phyloP scores from a whole-genome alignment of 495 filamentous ascomycete species.

The Penicillium bovifimosum region DNA sequence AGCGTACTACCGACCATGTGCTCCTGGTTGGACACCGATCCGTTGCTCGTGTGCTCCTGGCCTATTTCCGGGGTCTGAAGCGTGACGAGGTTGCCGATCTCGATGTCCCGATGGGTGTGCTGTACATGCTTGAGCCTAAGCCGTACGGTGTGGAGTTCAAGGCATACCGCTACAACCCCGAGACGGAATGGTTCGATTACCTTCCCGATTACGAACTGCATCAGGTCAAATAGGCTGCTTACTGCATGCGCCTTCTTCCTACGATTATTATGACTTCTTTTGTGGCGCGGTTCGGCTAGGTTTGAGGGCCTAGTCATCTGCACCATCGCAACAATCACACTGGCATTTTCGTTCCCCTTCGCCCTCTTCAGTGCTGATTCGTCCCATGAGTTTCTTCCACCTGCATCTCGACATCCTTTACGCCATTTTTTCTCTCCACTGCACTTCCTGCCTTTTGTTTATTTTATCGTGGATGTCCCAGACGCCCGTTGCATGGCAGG shows the following conservation, averaged over 20 bases:
- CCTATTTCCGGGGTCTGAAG: slow-evolving; percentile 90
- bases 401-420: slow-evolving; percentile 7
- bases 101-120: slow-evolving; percentile 84
- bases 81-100: slow-evolving; percentile 87
- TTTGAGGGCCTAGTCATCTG: background rate
- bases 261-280: slow-evolving; percentile 20
- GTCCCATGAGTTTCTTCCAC: slow-evolving; percentile 1
- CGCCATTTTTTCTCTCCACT: background rate
- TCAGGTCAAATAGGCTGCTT: slow-evolving; percentile 33
- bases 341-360: slow-evolving; percentile 1
- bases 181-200: slow-evolving; percentile 73
- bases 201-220: slow-evolving; percentile 68
- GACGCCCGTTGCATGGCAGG: slow-evolving; percentile 13
- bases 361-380: background rate
- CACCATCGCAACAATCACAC: background rate
- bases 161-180: slow-evolving; percentile 80
- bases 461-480: background rate
- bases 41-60: slow-evolving; percentile 83
- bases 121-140: slow-evolving; percentile 94
- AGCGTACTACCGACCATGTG: slow-evolving; percentile 93
- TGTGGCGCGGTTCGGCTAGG: background rate
- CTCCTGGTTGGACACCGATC: slow-evolving; percentile 86
- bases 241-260: slow-evolving; percentile 11
- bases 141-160: slow-evolving; percentile 96
- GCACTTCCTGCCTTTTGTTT: background rate